Conservation (phyloP, 805 yeast species). For the Yamadazyma ubonensis region DNA sequence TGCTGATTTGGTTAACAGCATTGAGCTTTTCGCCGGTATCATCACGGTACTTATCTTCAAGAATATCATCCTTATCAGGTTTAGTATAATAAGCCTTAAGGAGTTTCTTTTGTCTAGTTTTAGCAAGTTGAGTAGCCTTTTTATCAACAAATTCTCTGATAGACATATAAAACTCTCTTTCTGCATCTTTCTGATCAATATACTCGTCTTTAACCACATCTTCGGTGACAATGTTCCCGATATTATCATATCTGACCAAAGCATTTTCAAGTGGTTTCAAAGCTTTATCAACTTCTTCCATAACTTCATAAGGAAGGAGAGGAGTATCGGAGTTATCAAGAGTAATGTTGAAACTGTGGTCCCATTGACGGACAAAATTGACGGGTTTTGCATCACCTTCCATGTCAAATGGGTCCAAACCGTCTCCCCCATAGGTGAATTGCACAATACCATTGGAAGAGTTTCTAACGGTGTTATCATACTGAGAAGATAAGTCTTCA, state of each 20-base stretch:
- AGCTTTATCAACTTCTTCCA: conserved; percentile 51
- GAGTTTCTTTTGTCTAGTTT: conserved; percentile 53
- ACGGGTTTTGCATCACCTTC: conserved; percentile 98
- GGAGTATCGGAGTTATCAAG: conserved; percentile 53
- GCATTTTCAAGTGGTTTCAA: conserved; percentile 60
- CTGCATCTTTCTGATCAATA: conserved; percentile 86
- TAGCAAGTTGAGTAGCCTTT: conserved; percentile 59
- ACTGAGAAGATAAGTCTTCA: conserved; percentile 91
- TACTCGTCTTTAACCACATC: conserved; percentile 49
- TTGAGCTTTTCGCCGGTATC: conserved; percentile 28
- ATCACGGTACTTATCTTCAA: no score
- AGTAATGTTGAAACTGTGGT: conserved; percentile 78
- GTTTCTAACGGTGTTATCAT: conserved; percentile 92
- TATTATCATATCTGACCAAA: conserved; percentile 68
- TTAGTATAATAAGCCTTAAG: conserved; percentile 44
- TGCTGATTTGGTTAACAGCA: conserved; percentile 62
- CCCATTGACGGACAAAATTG: conserved; percentile 92
- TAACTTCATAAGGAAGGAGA: conserved; percentile 69
- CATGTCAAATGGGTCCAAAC: conserved; percentile 97
- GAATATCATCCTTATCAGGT: conserved; percentile 40
- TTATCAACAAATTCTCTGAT: conserved; percentile 59
- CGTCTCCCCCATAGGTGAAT: conserved; percentile 98
- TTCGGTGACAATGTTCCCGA: conserved; percentile 51
- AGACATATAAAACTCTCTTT: conserved; percentile 78
- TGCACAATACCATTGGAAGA: conserved; percentile 96